Conservation (phyloP, 163 green algal species). For the Chlamydomonas reinhardtii region DNA sequence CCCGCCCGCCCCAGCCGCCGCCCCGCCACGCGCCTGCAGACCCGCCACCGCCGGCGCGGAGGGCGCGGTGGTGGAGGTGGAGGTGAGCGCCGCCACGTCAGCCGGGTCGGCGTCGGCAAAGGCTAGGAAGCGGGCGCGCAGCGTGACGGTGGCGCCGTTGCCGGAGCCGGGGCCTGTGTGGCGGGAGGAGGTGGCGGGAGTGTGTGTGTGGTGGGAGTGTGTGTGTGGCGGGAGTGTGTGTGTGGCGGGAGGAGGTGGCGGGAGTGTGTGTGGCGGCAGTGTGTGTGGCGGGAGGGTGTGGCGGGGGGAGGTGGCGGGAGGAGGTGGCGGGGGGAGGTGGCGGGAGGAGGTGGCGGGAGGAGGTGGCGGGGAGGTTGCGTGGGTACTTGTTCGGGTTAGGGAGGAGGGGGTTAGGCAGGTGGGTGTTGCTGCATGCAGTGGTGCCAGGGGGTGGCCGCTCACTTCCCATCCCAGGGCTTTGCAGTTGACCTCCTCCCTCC, state of each 20-base stretch:
- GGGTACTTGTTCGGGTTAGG: no score
- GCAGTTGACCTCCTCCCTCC: not conserved
- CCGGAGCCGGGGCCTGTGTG: slow-evolving; percentile 15
- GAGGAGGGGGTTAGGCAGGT: no score
- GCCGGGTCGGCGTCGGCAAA: slow-evolving; percentile 27
- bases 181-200: not conserved
- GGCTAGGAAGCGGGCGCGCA: slow-evolving; percentile 12
- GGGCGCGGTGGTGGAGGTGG: slow-evolving; percentile 30
- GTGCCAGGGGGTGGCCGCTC: no score
- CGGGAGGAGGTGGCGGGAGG: no score
- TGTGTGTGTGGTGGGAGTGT: not conserved
- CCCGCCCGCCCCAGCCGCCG: not conserved
- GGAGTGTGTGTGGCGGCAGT: no score
- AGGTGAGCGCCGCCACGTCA: slow-evolving; percentile 31
- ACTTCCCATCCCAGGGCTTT: no score
- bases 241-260: no score
- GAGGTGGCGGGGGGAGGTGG: no score
- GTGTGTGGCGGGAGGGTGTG: no score
- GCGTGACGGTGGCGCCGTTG: slow-evolving; percentile 14
- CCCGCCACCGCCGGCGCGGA: slow-evolving; percentile 24
- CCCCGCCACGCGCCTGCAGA: not conserved
- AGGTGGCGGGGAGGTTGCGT: no score
- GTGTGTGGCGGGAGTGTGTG: not conserved
- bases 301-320: no score
- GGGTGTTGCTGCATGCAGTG: no score